Evolutionary conservation across 257 asterid species (phyloP), one percentile per base, ranked within the genome.

Genomic region (Coffea eugenioides): DNA sequence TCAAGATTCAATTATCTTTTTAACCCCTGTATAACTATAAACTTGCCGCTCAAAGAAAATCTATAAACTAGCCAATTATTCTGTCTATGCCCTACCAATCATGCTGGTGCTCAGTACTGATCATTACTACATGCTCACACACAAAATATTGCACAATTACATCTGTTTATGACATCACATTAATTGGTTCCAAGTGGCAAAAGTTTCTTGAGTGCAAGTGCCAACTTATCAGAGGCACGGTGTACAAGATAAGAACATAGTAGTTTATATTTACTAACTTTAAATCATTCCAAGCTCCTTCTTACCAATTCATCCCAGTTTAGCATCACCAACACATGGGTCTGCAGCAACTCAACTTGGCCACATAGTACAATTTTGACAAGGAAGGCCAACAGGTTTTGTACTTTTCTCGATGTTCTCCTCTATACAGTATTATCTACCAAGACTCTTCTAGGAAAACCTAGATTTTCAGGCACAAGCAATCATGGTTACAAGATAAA

Each of bases 301-400:
- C 51, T 39, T 52, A 76, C 52, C 71, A 62, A 83, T 82, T 51
- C 69, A 57, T 75, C 69, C 70, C 56, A 75, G 74, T 74, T 75
- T 82, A 84, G 81, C 81, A 83, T 70, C 80, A 81, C 80, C 91
- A 43, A 88, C 88, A 82, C 83, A 91, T 88, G 94, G 96, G 93
- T 77, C 92, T 76, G 81, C 69, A 82, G 74, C 87, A 88, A 73
- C 79, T 83, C 86, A 79, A 83, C 74, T 77, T 67, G 78, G 59
- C 43, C 73, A 27, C 66, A 73, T 69, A 54, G 75, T 74, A 84
- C 67, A 66, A 78, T 83, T 77, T 79, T 74, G 83, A 82, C 90
- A 85, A 84, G 85, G 77, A 84, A 73, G 74, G 77, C 85, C 93
- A 88, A 88, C 88, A 80, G 81, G 85, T 80, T 86, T 89, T 92